These are phyloP conservation scores for Tephrocybe rancida DNA, from an alignment of 768 basidiomycete species.

Conservation along the genomic window DNA sequence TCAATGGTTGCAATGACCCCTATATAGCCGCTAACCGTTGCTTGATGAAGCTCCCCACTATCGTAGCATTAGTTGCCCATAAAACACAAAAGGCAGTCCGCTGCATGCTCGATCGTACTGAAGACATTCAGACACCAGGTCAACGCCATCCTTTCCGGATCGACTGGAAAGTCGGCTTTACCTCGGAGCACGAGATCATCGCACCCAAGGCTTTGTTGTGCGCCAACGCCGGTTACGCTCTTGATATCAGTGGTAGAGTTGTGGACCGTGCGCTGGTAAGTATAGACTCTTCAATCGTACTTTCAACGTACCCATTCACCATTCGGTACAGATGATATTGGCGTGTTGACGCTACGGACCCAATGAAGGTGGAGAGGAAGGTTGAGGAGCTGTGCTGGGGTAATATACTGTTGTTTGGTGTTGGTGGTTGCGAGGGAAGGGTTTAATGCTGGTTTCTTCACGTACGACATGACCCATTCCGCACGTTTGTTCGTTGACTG, in stretches of 20 bases:
- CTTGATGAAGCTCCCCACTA: conserved; percentile 10
- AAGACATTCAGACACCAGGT: conserved; percentile 17
- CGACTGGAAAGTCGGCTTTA: conserved; percentile 18
- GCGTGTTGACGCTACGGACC: too few relatives aligned
- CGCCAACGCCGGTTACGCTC: conserved; percentile 16
- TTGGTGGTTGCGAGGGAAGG: too few relatives aligned
- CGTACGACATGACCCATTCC: too few relatives aligned
- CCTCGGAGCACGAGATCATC: conserved; percentile 10
- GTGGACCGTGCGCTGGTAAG: conserved; percentile 16
- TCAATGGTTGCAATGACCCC: neutral
- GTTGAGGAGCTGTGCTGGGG: too few relatives aligned
- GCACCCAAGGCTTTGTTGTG: conserved; percentile 13
- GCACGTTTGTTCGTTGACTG: too few relatives aligned
- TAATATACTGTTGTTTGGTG: too few relatives aligned
- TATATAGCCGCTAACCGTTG: neutral
- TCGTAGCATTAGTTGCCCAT: conserved; percentile 15
- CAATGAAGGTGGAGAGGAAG: too few relatives aligned
- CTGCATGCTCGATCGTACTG: conserved; percentile 18
- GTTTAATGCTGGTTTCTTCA: too few relatives aligned
- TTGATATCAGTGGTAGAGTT: conserved; percentile 18
- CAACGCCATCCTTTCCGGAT: conserved; percentile 18
- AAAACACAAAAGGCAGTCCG: conserved; percentile 17
- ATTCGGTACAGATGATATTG: too few relatives aligned
- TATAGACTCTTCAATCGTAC: too few relatives aligned
- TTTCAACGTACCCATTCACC: too few relatives aligned